Base-by-base conservation (phyloP, 2,329 filamentous ascomycete genomes). In the Ceratocystis destructans region DNA sequence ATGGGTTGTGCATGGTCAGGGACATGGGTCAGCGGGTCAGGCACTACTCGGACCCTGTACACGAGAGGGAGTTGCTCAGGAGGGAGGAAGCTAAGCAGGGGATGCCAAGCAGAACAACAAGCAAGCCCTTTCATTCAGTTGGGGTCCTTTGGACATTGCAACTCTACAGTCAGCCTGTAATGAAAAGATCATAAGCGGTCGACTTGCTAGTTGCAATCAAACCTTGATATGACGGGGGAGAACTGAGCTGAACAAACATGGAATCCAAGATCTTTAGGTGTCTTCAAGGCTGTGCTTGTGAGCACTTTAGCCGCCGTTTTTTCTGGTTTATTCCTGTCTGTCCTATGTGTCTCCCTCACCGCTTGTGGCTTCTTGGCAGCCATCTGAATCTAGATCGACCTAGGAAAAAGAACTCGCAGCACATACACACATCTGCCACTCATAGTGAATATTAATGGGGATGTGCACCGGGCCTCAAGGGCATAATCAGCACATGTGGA, bases 1-100 rank as follows among this genome's bases (percentile, higher is more conserved):
- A 50, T 50, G 48, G n/a, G 20, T 0, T 6, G 31, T 7, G 17
- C 53, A 57, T 57, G 53, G n/a, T 22, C 53, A 59, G 17, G 53
- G 55, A 59, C 55, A 59, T 59, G 55, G 55, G 28, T 59, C 3
- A 31, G n/a, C 55, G 55, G 55, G 10, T 37, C 55, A 59, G 28
- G 55, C 55, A 59, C 55, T 12, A 31, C 53, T 59, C 28, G 53
- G 28, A 22, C 53, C 33, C 33, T 8, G n/a, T 8, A 10, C 53
- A 59, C 10, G 55, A 37, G 55, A 59, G 55, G 55, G 55, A 59
- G n/a, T 25, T 25, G 28, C 55, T 59, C 55, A 59, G 55, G 15
- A 59, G 55, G 55, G n/a, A 12, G 28, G 12, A 37, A 15, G 37
- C 37, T 41, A 41, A 5, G 37, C 37, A 41, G 37, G 55, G 55